Base-by-base conservation (phyloP, 2,329 filamentous ascomycete genomes). In the Beauveria medogensis region DNA sequence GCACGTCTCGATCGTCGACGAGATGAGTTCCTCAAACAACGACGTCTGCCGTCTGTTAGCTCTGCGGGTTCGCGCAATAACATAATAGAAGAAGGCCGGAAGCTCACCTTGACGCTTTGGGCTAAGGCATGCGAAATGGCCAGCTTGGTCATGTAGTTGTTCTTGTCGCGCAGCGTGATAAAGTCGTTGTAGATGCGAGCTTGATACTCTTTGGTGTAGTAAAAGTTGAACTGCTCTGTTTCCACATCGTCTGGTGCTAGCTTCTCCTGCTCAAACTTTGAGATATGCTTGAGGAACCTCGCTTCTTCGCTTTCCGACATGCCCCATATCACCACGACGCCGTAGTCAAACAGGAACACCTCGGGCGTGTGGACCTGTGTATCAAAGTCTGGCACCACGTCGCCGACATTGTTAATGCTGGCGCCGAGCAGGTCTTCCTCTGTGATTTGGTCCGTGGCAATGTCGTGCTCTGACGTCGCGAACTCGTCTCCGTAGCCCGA, bases 181-280 rank as follows among this genome's bases (percentile, higher is more conserved):
- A 99, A 99, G 75, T 99, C 94, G 75, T 99, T 99, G 82, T 99
- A 99, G 73, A 99, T 99, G 56, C 94, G 88, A 24, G 94, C 91
- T 75, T 99, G 95, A 73, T 99, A 99, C 72, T 97, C 93, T 69
- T 90, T 85, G 3, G 94, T 97, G 77, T 99, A 97, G 79, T 99
- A 99, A 74, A 97, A 99, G 73, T 99, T 99, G 81, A 99, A 99
- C 70, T 93, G 91, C 74, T 99, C 94, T 52, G 92, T 91, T 76
- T 99, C 93, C 34, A 96, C 87, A 67, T 96, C 91, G 70, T 96
- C 92, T 12, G 88, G 84, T 28, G 86, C 86, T 54, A 97, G 82
- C 73, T 96, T 96, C 71, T 96, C 93, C 46, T 86, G 83, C 73
- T 97, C 94, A 67, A 97, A 99, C 70, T 94, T 96, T 61, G 91